Percentiles rank a stretch among this genome's conserved stretches.
Conservation (phyloP, 2,329 filamentous ascomycete genomes). For the Alternaria solani region DNA sequence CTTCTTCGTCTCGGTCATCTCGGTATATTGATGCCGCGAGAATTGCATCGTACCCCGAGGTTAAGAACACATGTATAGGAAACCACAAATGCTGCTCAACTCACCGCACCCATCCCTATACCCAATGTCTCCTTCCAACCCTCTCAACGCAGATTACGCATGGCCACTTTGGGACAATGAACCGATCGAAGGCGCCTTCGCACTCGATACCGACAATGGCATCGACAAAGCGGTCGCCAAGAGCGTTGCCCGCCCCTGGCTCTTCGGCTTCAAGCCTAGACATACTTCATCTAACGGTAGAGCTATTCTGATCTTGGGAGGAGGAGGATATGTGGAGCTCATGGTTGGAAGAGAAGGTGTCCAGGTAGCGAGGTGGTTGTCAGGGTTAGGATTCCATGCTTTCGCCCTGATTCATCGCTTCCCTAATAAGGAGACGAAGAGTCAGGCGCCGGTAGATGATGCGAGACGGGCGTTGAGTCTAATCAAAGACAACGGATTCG, state of each 20-base stretch:
- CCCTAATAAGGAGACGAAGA: constrained; percentile 18
- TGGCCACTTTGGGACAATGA: constrained; percentile 17
- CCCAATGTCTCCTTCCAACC: background rate
- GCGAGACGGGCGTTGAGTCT: constrained; percentile 18
- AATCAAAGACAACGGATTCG: constrained; percentile 14
- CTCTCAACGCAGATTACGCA: constrained; percentile 11
- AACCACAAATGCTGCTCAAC: background rate
- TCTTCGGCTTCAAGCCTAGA: constrained; percentile 24
- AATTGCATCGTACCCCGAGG: background rate
- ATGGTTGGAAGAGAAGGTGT: constrained; percentile 32
- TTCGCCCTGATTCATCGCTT: constrained; percentile 33
- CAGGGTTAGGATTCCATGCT: constrained; percentile 23
- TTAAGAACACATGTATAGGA: background rate
- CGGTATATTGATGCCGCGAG: constrained; percentile 8
- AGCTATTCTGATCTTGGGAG: constrained; percentile 21
- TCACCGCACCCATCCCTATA: background rate
- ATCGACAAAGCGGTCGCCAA: constrained; percentile 22
- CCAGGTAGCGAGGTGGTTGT: constrained; percentile 28
- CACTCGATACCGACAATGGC: background rate
- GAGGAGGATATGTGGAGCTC: constrained; percentile 30
- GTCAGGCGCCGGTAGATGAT: constrained; percentile 28
- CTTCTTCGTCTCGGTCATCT: background rate
- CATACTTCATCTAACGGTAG: background rate
- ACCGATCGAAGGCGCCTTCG: constrained; percentile 22
- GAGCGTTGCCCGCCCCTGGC: constrained; percentile 23